Base-by-base conservation (phyloP, 2,329 filamentous ascomycete species). In the Sporothrix dimorphospora region DNA sequence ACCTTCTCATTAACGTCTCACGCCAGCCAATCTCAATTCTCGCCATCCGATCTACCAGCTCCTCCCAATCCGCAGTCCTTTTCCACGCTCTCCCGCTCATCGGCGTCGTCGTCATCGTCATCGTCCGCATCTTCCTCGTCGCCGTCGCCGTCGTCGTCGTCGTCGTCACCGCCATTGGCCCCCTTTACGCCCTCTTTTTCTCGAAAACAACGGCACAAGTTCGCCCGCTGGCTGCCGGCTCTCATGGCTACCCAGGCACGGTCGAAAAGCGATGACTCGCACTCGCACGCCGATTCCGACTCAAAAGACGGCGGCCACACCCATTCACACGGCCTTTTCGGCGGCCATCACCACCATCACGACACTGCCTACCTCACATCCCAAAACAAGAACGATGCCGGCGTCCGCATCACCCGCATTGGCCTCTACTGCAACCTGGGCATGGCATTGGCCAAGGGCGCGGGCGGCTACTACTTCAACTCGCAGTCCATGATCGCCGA, bases 401-500 rank as follows among this genome's bases (percentile, higher is more conserved):
- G 94, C 76, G 97, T 97, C 77, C 91, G 94, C 78, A 98, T 98
- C 79, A 99, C 96, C 69, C 87, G 94, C 75, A 92, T 98, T 77
- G 94, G 94, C 34, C 86, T 97, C 61, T 92, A 91, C 79, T 93
- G 94, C 77, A 99, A 99, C 81, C 85, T 98, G 70, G 91, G 90
- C 79, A 98, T 99, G 94, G 96, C 95, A 67, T 85, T 98, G 77
- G 92, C 90, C 76, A 99, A 99, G 81, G 96, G 95, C 55, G 85
- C 94, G 38, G 96, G 96, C 72, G 96, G 96, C 77, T 97, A 96
- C 83, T 85, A 91, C 76, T 98, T 99, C 86, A 94, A 98, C 81
- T 98, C 94, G 59, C 94, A 98, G 82, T 91, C 93, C 72, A 92
- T 97, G 86, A 86, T 94, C 73, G 94, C 96, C 79, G 96, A 99